Conservation (phyloP, 2,329 filamentous ascomycete genomes). For the Fusarium heterosporum region DNA sequence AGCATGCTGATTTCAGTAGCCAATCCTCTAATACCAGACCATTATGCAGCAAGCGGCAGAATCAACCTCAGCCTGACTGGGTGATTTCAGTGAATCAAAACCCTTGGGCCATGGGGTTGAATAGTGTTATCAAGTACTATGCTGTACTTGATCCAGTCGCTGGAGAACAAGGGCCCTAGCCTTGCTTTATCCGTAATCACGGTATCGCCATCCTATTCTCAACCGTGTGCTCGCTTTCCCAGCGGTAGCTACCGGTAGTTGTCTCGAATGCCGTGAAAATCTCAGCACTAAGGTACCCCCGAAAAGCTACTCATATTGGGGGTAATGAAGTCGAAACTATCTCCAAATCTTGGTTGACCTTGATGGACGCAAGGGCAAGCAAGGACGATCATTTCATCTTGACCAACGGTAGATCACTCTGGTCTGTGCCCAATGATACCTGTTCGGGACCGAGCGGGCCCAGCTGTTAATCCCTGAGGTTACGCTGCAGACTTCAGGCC, state of each 20-base stretch:
- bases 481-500: slow-evolving; percentile 1
- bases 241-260: slow-evolving; percentile 10
- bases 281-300: neutral
- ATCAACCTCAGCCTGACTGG: slow-evolving; percentile 1
- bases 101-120: no score
- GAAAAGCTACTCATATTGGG: neutral
- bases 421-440: neutral
- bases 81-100: neutral
- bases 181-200: slow-evolving; percentile 28
- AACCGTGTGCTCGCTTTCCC: slow-evolving; percentile 17
- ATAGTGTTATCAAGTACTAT: no score
- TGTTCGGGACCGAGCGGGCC: neutral
- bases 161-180: slow-evolving; percentile 26
- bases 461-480: neutral
- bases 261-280: slow-evolving; percentile 3
- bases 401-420: neutral
- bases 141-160: slow-evolving; percentile 17
- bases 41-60: slow-evolving; percentile 7
- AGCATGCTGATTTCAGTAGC: slow-evolving; percentile 9
- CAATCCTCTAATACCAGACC: slow-evolving; percentile 7
- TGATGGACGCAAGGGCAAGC: neutral
- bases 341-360: neutral
- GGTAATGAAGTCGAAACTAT: neutral
- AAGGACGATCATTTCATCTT: neutral
- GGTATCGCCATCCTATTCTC: neutral